phyloP scores from a whole-genome alignment of 768 basidiomycete genomes.

The Agaricus subrufescens region DNA sequence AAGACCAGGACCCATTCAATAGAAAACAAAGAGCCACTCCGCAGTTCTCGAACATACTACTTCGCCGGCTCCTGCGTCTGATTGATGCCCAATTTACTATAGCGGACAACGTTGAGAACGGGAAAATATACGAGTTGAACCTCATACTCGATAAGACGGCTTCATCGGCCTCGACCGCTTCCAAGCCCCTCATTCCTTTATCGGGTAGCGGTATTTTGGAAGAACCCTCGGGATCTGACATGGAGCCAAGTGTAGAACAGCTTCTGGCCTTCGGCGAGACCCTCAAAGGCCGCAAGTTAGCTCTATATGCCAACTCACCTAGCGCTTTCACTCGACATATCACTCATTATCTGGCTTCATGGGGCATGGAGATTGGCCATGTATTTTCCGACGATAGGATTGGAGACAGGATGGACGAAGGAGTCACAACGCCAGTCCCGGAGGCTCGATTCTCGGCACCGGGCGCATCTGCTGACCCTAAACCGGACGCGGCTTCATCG shows the following conservation, averaged over 20 bases:
- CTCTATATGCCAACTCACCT: constrained; percentile 79
- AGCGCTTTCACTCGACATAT: constrained; percentile 91
- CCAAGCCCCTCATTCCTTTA: not conserved
- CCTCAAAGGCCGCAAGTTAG: constrained; percentile 78
- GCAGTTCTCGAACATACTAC: constrained; percentile 41
- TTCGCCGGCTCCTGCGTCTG: constrained; percentile 57
- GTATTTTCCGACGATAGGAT: constrained; percentile 50
- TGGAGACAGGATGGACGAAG: not conserved
- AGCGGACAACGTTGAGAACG: constrained; percentile 34
- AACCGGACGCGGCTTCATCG: constrained; percentile 16
- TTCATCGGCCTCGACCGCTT: constrained; percentile 25
- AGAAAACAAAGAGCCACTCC: constrained; percentile 36
- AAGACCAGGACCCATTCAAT: constrained; percentile 15
- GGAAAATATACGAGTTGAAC: constrained; percentile 61
- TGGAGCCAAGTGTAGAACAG: constrained; percentile 80
- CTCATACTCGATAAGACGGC: constrained; percentile 61
- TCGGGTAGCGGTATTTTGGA: constrained; percentile 21
- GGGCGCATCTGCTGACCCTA: not conserved
- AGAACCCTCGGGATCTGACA: constrained; percentile 47
- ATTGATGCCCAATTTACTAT: constrained; percentile 34
- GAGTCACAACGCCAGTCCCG: not conserved
- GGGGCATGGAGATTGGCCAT: constrained; percentile 94
- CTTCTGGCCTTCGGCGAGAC: constrained; percentile 76
- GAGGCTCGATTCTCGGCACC: constrained; percentile 7
- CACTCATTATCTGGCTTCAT: constrained; percentile 87